These are phyloP conservation scores for Pelargonium fulgidum DNA, from an alignment of 441 rosid species.

Conservation along the genomic window DNA sequence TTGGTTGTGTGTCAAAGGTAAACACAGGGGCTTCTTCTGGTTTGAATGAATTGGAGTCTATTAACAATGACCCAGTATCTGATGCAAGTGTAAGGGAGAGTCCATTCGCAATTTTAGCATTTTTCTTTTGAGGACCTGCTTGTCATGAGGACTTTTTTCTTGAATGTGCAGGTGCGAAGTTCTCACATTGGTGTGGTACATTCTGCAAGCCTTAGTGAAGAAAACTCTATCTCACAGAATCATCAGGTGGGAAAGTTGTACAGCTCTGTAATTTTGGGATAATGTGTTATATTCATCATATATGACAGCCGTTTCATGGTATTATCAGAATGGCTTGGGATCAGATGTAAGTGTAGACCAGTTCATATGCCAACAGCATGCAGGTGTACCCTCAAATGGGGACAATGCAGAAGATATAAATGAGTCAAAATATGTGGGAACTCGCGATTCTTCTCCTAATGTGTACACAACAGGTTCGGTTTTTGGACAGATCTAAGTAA, in stretches of 20 bases:
- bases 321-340: slow-evolving; percentile 14
- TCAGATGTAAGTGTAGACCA: neutral
- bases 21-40: slow-evolving; percentile 8
- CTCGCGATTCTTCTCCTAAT: slow-evolving; percentile 12
- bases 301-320: neutral
- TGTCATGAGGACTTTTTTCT: slow-evolving; percentile 1
- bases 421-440: slow-evolving; percentile 9
- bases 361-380: slow-evolving; percentile 4
- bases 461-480: slow-evolving; percentile 23
- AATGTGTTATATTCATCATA: neutral
- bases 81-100: slow-evolving; percentile 13
- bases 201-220: slow-evolving; percentile 12
- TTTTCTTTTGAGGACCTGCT: neutral
- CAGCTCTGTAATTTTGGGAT: neutral
- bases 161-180: slow-evolving; percentile 15
- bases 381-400: slow-evolving; percentile 17
- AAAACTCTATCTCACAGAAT: slow-evolving; percentile 13
- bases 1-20: slow-evolving; percentile 18
- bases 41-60: slow-evolving; percentile 9
- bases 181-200: slow-evolving; percentile 10
- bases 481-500: neutral
- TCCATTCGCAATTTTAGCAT: neutral
- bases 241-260: slow-evolving; percentile 17
- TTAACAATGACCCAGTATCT: slow-evolving; percentile 8
- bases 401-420: slow-evolving; percentile 15